Percentiles rank a stretch among this genome's conserved stretches.
Conservation (phyloP, 192 early-diverging fungal genomes). For the Rhizoclosmatium globosum region DNA sequence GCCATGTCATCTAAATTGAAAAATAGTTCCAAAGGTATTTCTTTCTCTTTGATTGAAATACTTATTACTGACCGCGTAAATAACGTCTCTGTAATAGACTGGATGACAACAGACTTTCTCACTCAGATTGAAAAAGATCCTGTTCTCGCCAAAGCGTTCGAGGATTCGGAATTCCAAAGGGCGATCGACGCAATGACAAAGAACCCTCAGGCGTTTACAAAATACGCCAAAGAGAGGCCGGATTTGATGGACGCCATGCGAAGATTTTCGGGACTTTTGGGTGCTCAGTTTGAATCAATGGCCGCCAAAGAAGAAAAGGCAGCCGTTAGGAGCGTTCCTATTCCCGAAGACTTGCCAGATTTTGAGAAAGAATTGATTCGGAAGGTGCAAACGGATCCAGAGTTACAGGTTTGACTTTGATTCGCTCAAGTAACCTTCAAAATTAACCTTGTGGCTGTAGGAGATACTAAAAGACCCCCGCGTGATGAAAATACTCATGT, state of each 20-base stretch:
- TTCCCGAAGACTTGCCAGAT: conserved; percentile 36
- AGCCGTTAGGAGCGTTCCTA: neutral
- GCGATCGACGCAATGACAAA: conserved; percentile 39
- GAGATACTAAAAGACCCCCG: conserved; percentile 5
- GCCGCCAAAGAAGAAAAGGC: conserved; percentile 12
- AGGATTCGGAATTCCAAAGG: conserved; percentile 47
- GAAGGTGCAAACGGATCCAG: conserved; percentile 37
- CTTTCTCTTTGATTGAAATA: neutral
- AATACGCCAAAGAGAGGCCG: conserved; percentile 37
- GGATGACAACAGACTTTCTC: conserved; percentile 54
- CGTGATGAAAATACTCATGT: neutral
- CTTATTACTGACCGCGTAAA: too few species aligned
- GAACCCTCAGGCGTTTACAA: conserved; percentile 48
- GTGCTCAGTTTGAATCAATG: conserved; percentile 43
- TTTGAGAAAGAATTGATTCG: conserved; percentile 46
- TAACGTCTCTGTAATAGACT: conserved; percentile 34
- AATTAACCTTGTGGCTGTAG: neutral
- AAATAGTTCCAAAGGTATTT: conserved; percentile 29
- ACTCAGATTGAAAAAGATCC: conserved; percentile 42
- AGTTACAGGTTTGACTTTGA: conserved; percentile 24
- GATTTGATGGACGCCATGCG: conserved; percentile 48
- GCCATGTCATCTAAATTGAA: conserved; percentile 47
- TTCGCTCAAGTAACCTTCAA: neutral
- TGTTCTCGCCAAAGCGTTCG: conserved; percentile 44
- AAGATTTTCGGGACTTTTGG: conserved; percentile 52